Base-by-base conservation (phyloP, 768 basidiomycete species). In the Suillus subaureus region DNA sequence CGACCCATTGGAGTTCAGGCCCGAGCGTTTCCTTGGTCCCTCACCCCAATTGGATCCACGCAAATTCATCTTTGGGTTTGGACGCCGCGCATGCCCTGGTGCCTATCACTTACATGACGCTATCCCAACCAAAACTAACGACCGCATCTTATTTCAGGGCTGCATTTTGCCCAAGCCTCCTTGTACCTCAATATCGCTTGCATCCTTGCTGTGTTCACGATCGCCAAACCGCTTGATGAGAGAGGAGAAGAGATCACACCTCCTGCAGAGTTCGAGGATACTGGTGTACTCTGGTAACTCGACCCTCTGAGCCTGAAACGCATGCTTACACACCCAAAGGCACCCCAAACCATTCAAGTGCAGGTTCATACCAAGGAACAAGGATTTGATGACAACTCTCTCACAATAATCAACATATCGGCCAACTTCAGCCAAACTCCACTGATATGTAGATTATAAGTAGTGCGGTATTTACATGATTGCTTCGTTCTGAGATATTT, bases 161-260 rank as follows among this genome's bases (percentile, higher is more conserved):
- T 37, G 23, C 65, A 79, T 66, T 68, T 82, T 9, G 80, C 76
- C 0, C 73, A 78, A 64, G 68, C 72, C 54, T 76, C 78, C 0
- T 40, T 80, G 45, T 82, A 80, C 67, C 65, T 81, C 33, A 76
- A 73, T 61, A 74, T 82, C 11, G 62, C 77, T 9, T 77, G 72
- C 42, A 73, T 81, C 40, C 71, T 82, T 33, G 72, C 81, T 5
- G 69, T 74, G 4, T 80, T 84, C 57, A 64, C 78, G 33, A 79
- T 85, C 33, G 67, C 69, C 4, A 81, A 80, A 66, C 74, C 77
- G 4, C 42, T 75, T 1, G 77, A 79, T 57, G 69, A 65, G 21
- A 37, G 7, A 40, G 57, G 57, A 4, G 16, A 58, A 40, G 57
- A 58, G 23, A 58, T 58, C 16, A 40, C 57, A 11, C 23, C 37